A percentile compares a stretch with the other conserved stretches of the same genome.
Evolutionary conservation across 768 basidiomycete species (phyloP).

Genomic region (Boletus subparvulus): DNA sequence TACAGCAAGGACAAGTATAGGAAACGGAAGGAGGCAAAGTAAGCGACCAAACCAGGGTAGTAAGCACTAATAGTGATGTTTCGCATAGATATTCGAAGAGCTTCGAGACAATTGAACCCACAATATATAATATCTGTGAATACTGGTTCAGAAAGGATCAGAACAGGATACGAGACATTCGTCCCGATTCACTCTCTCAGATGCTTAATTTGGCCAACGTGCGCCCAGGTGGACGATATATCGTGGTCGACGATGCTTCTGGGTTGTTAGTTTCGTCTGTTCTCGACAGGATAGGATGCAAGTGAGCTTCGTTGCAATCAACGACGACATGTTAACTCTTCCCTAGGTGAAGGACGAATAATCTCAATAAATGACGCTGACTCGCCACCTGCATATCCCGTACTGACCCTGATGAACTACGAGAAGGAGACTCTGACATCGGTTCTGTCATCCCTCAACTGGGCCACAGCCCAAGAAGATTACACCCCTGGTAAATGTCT

Average conservation of each 20-base stretch:
- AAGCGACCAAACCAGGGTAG: slow-evolving; percentile 24
- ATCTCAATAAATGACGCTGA: slow-evolving; percentile 87
- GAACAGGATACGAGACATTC: slow-evolving; percentile 75
- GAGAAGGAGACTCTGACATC: slow-evolving; percentile 48
- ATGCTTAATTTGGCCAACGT: slow-evolving; percentile 82
- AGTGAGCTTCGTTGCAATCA: slow-evolving; percentile 12
- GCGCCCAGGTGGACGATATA: slow-evolving; percentile 80
- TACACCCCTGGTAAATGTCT: slow-evolving; percentile 59
- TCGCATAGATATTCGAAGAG: slow-evolving; percentile 74
- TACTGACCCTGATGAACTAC: slow-evolving; percentile 86
- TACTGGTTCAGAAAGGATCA: slow-evolving; percentile 90
- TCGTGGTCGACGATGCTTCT: slow-evolving; percentile 90
- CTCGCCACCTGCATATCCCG: slow-evolving; percentile 88
- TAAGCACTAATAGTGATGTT: neutral
- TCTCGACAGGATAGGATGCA: slow-evolving; percentile 84
- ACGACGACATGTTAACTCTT: neutral
- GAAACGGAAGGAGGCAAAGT: slow-evolving; percentile 97
- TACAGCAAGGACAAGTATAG: slow-evolving; percentile 99
- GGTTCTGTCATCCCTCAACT: slow-evolving; percentile 74
- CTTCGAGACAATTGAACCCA: slow-evolving; percentile 87
- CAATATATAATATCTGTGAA: slow-evolving; percentile 81
- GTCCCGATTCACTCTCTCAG: slow-evolving; percentile 86
- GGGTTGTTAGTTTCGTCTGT: slow-evolving; percentile 85
- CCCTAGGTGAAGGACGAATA: slow-evolving; percentile 72
- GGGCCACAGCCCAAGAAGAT: slow-evolving; percentile 83